phyloP scores from a whole-genome alignment of 805 yeast species.

The Teunomyces gatunensis region DNA sequence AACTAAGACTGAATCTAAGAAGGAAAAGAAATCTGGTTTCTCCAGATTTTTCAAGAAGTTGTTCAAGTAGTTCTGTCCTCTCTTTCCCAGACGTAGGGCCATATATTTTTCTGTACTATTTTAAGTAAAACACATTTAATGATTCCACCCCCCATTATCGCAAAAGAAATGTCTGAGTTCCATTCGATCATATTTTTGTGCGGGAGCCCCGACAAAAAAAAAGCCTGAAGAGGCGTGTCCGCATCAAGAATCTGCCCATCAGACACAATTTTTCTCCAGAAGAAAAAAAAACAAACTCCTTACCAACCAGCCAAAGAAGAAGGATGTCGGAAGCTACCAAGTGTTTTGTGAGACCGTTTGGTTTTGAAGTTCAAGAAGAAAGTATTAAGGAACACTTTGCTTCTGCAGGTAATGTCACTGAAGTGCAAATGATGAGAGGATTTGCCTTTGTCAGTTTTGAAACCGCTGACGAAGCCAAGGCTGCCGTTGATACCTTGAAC shows the following conservation, averaged over 20 bases:
- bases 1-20: conserved; percentile 9
- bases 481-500: conserved; percentile 47
- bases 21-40: conserved; percentile 12
- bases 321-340: conserved; percentile 15
- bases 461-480: conserved; percentile 51
- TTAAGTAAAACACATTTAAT: conserved; percentile 1
- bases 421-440: conserved; percentile 73
- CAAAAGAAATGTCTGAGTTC: no score
- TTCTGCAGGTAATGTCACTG: conserved; percentile 63
- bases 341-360: conserved; percentile 62
- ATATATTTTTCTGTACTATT: conserved; percentile 2
- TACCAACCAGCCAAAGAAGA: not conserved
- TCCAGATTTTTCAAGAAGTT: conserved; percentile 16
- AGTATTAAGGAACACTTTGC: conserved; percentile 69
- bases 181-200: no score
- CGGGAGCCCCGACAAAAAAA: not conserved
- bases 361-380: conserved; percentile 48
- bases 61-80: conserved; percentile 7
- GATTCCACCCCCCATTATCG: not conserved
- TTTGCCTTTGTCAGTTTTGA: conserved; percentile 88
- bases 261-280: not conserved
- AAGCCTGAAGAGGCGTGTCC: not conserved
- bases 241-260: not conserved
- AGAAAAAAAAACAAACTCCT: not conserved
- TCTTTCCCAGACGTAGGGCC: not conserved